Evolutionary conservation across 352 stramenopile genomes (phyloP), one percentile per base, ranked within the genome.

Genomic region (Phytopythium cucurbitacearum): DNA sequence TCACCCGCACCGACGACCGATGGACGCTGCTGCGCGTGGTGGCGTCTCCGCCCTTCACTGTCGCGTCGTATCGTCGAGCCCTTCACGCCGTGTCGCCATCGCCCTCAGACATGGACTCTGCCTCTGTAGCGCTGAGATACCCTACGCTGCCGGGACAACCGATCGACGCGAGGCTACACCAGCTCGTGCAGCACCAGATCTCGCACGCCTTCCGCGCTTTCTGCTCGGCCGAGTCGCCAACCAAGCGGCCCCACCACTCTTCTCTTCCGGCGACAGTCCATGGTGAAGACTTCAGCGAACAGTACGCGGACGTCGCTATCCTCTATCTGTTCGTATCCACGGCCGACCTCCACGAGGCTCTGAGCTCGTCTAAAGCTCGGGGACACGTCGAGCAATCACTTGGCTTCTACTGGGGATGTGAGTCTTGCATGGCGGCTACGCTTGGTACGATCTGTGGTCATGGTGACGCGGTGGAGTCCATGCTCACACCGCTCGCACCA

Each of bases 51-150:
- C 48, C 60, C 7, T 80, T 80, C 43, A 80, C 69, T 3, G 48
- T 80, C 4, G 67, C 76, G 5, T 80, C 69, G 10, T 73, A 80
- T 48, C 69, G 69, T 38, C 69, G 69, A 4, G 60, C 64, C 12
- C 60, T 57, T 4, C 38, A 62, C 10, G 64, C 67, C 12, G 48
- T 38, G n/a, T 47, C 39, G 1, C 21, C 46, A 37, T 15, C 13
- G 6, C 43, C 12, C 0, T 49, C 32, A 42, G 21, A 32, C 38
- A 21, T 46, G 39, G 6, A 3, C 9, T 28, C 57, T 12, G 32
- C 48, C n/a, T 48, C 60, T 15, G 15, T 66, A 21, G 13, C 55
- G 42, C 60, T 52, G 9, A 49, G 54, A 12, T 73, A 73, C 42
- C 52, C 57, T 8, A 60, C 41, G 13, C 58, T 69, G 11, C 48